Evolutionary conservation across 192 early-diverging fungal genomes (phyloP).

Genomic region (Umbelopsis vinacea): DNA sequence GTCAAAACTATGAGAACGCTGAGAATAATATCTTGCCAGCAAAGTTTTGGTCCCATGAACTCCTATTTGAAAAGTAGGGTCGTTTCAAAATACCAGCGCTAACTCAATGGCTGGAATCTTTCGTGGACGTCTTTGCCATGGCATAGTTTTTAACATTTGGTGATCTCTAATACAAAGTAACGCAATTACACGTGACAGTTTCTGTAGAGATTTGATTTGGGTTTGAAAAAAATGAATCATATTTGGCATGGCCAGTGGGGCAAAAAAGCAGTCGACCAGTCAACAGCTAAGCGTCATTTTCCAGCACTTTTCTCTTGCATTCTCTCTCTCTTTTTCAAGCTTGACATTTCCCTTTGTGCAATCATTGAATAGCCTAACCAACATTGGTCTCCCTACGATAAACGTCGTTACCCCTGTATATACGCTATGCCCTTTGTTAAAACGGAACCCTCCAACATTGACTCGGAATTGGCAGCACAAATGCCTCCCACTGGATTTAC

Average conservation of each 20-base stretch:
- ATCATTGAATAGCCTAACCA: background rate
- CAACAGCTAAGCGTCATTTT: background rate
- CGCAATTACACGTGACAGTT: background rate
- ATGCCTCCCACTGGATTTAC: slow-evolving; percentile 9
- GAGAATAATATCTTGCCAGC: too few species aligned
- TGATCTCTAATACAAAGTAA: background rate
- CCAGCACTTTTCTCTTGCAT: background rate
- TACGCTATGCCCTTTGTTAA: slow-evolving; percentile 1
- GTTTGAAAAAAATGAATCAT: background rate
- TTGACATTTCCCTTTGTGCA: background rate
- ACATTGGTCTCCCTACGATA: background rate
- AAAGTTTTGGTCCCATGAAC: too few species aligned
- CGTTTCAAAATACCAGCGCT: too few species aligned
- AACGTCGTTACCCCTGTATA: background rate
- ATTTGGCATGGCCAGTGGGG: background rate
- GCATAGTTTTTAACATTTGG: background rate
- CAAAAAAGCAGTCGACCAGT: slow-evolving; percentile 2
- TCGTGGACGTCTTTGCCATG: background rate
- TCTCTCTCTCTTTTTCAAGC: background rate
- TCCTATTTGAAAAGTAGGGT: too few species aligned
- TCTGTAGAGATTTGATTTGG: background rate
- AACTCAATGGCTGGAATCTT: too few species aligned
- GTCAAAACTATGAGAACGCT: too few species aligned
- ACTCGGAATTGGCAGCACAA: slow-evolving; percentile 5
- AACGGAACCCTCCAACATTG: background rate